phyloP scores from a whole-genome alignment of 805 yeast species.

The Zygoascus biomembranicola region DNA sequence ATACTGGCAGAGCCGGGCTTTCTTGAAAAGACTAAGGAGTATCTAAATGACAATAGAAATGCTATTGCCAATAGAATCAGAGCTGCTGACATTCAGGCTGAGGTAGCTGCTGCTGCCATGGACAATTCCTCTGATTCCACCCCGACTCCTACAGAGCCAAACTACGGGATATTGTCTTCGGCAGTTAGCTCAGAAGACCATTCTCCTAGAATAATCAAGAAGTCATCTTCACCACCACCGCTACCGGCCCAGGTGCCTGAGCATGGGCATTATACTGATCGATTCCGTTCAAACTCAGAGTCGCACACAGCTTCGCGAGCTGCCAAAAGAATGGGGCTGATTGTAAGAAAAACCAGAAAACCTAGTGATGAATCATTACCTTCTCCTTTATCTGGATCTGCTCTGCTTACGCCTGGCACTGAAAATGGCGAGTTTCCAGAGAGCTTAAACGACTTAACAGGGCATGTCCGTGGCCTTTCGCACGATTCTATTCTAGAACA shows the following conservation, averaged over 20 bases:
- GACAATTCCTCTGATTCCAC: background rate
- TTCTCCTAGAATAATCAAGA: background rate
- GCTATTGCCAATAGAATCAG: background rate
- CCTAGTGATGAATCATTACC: conserved; percentile 1
- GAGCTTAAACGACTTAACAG: conserved; percentile 1
- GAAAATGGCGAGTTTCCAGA: background rate
- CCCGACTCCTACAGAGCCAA: background rate
- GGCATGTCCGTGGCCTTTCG: conserved; percentile 12
- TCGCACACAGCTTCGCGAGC: conserved; percentile 50
- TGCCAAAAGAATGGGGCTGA: conserved; percentile 68
- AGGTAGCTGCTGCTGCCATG: background rate
- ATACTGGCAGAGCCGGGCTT: conserved; percentile 37
- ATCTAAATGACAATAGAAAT: conserved; percentile 31
- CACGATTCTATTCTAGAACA: conserved; percentile 9
- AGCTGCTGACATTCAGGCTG: background rate
- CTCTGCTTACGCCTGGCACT: conserved; percentile 17
- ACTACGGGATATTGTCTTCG: background rate
- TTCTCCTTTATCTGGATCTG: conserved; percentile 15
- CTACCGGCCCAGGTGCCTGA: background rate
- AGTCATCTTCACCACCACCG: background rate
- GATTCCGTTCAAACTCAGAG: conserved; percentile 33
- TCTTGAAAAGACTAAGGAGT: conserved; percentile 35
- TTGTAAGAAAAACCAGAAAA: conserved; percentile 35
- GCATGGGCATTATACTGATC: conserved; percentile 14
- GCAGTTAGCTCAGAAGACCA: background rate